Percentiles rank a stretch among this genome's conserved stretches.
Evolutionary conservation across 306 rosid genomes (phyloP).

Genomic region (Casuarina glauca): DNA sequence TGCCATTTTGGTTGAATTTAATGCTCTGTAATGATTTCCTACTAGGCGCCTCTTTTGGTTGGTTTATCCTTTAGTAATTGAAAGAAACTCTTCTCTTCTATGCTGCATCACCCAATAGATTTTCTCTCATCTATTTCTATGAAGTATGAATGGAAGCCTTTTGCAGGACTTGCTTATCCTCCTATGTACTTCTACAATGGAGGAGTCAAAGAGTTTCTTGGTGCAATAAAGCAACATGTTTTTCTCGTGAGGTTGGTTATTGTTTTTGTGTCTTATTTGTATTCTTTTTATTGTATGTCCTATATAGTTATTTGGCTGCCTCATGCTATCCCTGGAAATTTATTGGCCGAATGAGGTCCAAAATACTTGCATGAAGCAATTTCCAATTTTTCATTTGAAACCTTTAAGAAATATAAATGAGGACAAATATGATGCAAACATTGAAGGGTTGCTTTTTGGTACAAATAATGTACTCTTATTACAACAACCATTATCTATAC

Average conservation of each 20-base stretch:
- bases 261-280: conserved; percentile 6
- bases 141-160: conserved; percentile 18
- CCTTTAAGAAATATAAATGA: not conserved
- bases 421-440: not conserved
- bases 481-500: too few species aligned
- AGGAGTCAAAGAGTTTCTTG: conserved; percentile 97
- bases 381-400: not conserved
- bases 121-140: conserved; percentile 22
- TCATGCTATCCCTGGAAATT: conserved; percentile 15
- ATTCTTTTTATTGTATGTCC: conserved; percentile 7
- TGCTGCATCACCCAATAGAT: not conserved
- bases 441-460: not conserved
- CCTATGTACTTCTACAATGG: conserved; percentile 94
- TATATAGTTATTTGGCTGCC: conserved; percentile 7
- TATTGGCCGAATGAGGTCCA: not conserved
- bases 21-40: not conserved
- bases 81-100: not conserved
- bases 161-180: conserved; percentile 93
- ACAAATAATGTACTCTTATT: not conserved
- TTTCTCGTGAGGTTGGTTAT: conserved; percentile 81
- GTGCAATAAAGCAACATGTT: conserved; percentile 88
- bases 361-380: not conserved
- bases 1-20: not conserved
- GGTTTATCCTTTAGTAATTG: conserved; percentile 3
- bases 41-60: not conserved